Conservation (phyloP, 225 moss, liverwort and hornwort species). For the Physcomitrium patens region DNA sequence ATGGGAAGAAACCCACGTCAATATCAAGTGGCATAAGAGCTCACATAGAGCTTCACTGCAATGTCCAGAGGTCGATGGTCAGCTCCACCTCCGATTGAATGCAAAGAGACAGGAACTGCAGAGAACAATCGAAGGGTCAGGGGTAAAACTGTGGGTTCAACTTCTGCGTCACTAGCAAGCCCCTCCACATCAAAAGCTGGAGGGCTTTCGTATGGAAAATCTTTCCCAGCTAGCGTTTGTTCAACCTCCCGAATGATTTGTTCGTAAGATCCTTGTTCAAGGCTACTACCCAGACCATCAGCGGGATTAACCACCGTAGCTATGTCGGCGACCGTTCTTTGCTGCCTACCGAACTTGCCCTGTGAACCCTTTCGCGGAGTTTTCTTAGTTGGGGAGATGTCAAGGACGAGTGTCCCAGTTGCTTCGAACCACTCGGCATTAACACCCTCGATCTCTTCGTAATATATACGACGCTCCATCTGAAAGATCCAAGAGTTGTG, state of each 20-base stretch:
- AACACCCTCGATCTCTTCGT: constrained; percentile 94
- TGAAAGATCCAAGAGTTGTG: constrained; percentile 29
- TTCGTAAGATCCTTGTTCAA: constrained; percentile 74
- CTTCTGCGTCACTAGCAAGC: constrained; percentile 60
- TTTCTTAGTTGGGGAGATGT: constrained; percentile 66
- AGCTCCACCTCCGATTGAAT: constrained; percentile 87
- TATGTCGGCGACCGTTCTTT: constrained; percentile 88
- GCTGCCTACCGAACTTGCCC: constrained; percentile 67
- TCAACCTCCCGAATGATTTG: constrained; percentile 92
- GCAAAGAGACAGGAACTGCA: constrained; percentile 85
- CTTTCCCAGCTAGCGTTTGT: constrained; percentile 82
- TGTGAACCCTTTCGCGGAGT: constrained; percentile 57
- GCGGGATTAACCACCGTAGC: constrained; percentile 92
- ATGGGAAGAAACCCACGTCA: constrained; percentile 19
- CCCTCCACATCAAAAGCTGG: constrained; percentile 52
- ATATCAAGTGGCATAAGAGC: constrained; percentile 78
- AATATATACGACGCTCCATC: constrained; percentile 99
- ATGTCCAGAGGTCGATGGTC: constrained; percentile 85
- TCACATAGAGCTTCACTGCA: constrained; percentile 90
- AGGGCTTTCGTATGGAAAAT: constrained; percentile 61
- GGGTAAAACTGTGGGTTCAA: constrained; percentile 92
- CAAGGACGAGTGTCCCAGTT: constrained; percentile 86
- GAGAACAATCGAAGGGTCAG: constrained; percentile 85
- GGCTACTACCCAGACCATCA: constrained; percentile 52
- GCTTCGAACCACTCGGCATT: constrained; percentile 96